Evolutionary conservation across 208 protist genomes (phyloP).

Genomic region (Trichomonas vaginalis): DNA sequence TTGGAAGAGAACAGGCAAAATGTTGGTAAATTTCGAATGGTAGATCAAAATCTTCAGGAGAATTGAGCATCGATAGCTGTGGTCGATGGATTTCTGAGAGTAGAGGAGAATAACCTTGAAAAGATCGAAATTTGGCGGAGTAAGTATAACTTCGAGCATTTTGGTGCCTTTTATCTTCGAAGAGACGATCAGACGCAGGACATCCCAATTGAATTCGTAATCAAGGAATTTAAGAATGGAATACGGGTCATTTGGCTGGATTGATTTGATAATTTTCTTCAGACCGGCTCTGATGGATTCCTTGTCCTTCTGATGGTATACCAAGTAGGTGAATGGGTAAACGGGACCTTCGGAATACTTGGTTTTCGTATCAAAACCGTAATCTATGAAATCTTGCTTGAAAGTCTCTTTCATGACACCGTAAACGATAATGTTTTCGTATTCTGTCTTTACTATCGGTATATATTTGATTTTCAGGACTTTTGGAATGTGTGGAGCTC

Average conservation of each 20-base stretch:
- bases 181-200: neutral
- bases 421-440: neutral
- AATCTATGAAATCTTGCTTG: neutral
- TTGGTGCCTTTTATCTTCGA: neutral
- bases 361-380: neutral
- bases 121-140: neutral
- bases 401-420: neutral
- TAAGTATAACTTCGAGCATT: neutral
- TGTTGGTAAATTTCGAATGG: neutral
- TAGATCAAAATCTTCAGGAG: neutral
- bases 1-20: neutral
- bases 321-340: neutral
- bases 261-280: no score
- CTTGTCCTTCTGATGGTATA: no score
- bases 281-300: no score
- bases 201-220: neutral
- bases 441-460: neutral
- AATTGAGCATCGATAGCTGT: neutral
- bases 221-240: no score
- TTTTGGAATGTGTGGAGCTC: neutral
- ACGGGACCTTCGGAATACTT: neutral
- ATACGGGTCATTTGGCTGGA: no score
- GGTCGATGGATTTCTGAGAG: neutral
- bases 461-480: neutral
- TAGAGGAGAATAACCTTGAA: neutral